Evolutionary conservation across 2,329 filamentous ascomycete genomes (phyloP).

Genomic region (Salinomyces thailandicus): DNA sequence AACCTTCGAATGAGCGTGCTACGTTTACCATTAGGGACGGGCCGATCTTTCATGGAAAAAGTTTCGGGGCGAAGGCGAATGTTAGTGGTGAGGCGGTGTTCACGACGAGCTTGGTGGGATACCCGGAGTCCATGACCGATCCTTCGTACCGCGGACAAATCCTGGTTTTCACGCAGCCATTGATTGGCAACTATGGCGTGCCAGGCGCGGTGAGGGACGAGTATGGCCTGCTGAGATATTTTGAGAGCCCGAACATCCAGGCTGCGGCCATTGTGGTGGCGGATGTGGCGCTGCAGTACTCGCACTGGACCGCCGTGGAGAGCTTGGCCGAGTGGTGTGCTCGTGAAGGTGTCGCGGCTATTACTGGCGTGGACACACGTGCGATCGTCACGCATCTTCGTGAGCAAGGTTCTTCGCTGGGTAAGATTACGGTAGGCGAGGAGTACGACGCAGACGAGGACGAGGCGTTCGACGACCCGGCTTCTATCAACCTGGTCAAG

Average conservation of each 20-base stretch:
- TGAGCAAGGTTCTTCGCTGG: slow-evolving; percentile 92
- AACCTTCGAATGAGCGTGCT: slow-evolving; percentile 63
- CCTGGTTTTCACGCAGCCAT: slow-evolving; percentile 87
- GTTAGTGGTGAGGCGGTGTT: slow-evolving; percentile 97
- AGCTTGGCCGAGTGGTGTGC: slow-evolving; percentile 89
- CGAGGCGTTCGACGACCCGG: slow-evolving; percentile 88
- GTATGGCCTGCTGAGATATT: slow-evolving; percentile 89
- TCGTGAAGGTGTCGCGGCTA: slow-evolving; percentile 88
- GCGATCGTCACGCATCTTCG: slow-evolving; percentile 92
- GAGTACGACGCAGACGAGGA: slow-evolving; percentile 98
- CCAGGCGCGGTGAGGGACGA: slow-evolving; percentile 76
- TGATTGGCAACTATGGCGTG: slow-evolving; percentile 96
- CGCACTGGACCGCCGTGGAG: slow-evolving; percentile 97
- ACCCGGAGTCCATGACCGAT: slow-evolving; percentile 85
- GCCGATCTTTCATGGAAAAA: slow-evolving; percentile 90
- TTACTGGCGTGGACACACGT: slow-evolving; percentile 93
- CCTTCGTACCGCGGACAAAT: slow-evolving; percentile 88
- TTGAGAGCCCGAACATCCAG: slow-evolving; percentile 96
- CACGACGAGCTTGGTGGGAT: slow-evolving; percentile 94
- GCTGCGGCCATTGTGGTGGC: slow-evolving; percentile 92
- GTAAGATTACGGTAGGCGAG: slow-evolving; percentile 87
- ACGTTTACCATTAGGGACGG: slow-evolving; percentile 95
- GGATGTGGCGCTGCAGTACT: slow-evolving; percentile 87
- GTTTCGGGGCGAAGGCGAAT: slow-evolving; percentile 92
- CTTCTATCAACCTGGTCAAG: slow-evolving; percentile 92